Percentiles rank a stretch among this genome's conserved stretches.
phyloP scores from a whole-genome alignment of 2,329 filamentous ascomycete species.

The Colletotrichum sp. region DNA sequence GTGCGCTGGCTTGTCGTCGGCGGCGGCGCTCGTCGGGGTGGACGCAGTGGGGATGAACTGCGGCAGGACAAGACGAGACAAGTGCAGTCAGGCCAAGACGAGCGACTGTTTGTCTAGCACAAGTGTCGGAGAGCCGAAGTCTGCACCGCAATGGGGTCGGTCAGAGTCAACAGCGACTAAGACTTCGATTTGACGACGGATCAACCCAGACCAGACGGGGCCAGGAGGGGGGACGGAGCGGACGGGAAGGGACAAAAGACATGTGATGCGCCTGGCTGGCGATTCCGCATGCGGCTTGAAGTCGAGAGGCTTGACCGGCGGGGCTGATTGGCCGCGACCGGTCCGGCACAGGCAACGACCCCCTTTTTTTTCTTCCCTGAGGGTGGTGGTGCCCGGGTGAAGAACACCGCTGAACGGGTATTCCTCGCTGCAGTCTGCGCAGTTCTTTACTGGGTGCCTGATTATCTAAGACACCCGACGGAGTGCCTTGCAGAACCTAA shows the following conservation, averaged over 20 bases:
- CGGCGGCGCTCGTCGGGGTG: constrained; percentile 11
- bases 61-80: not conserved
- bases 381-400: not conserved
- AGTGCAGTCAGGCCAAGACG: not conserved
- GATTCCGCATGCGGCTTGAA: constrained; percentile 16
- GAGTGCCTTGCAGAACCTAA: not conserved
- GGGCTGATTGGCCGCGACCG: constrained; percentile 15
- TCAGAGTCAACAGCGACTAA: not conserved
- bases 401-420: not conserved
- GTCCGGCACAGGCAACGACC: not conserved
- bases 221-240: not conserved
- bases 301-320: constrained; percentile 2
- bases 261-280: constrained; percentile 12
- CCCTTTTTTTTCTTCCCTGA: not conserved
- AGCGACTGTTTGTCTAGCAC: not conserved
- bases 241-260: constrained; percentile 9
- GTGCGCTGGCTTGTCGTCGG: constrained; percentile 4
- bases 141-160: constrained; percentile 12
- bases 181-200: not conserved
- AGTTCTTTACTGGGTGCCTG: not conserved
- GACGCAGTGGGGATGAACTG: not conserved
- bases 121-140: constrained; percentile 7
- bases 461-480: constrained; percentile 1
- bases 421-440: not conserved
- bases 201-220: not conserved